phyloP scores from a whole-genome alignment of 257 asterid species.

The Nicotiana sylvestris region DNA sequence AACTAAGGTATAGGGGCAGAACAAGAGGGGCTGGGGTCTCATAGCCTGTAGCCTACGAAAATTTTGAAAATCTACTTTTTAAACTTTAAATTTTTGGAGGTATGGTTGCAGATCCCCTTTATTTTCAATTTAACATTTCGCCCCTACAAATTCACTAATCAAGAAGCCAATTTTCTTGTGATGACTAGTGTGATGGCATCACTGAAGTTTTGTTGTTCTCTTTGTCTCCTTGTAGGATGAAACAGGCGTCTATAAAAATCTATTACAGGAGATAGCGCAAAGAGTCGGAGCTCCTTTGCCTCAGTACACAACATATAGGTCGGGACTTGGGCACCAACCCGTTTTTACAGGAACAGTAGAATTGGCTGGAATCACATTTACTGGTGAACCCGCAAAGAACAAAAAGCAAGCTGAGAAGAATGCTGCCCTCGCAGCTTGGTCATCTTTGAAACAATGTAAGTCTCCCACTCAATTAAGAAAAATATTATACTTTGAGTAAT shows the following conservation, averaged over 20 bases:
- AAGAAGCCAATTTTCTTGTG: background rate
- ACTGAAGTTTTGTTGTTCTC: constrained; percentile 3
- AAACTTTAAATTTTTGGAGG: background rate
- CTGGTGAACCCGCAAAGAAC: constrained; percentile 85
- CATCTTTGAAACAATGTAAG: constrained; percentile 68
- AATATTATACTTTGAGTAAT: background rate
- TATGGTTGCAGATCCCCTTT: background rate
- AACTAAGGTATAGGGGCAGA: background rate
- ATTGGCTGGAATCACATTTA: constrained; percentile 66
- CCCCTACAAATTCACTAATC: background rate
- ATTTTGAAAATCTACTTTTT: background rate
- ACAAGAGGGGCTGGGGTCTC: background rate
- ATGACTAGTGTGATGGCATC: background rate
- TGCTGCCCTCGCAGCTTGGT: constrained; percentile 86
- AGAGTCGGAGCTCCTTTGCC: constrained; percentile 86
- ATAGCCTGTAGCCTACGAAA: background rate
- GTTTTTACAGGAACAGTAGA: constrained; percentile 75
- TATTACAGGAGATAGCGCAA: constrained; percentile 75
- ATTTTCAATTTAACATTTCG: background rate
- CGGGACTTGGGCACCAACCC: constrained; percentile 71
- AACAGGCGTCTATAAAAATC: constrained; percentile 82
- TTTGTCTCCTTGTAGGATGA: constrained; percentile 47
- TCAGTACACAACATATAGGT: constrained; percentile 57
- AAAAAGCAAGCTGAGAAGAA: constrained; percentile 90
- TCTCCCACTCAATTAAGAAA: background rate